phyloP scores from a whole-genome alignment of 306 rosid species.

The Prunus mira region DNA sequence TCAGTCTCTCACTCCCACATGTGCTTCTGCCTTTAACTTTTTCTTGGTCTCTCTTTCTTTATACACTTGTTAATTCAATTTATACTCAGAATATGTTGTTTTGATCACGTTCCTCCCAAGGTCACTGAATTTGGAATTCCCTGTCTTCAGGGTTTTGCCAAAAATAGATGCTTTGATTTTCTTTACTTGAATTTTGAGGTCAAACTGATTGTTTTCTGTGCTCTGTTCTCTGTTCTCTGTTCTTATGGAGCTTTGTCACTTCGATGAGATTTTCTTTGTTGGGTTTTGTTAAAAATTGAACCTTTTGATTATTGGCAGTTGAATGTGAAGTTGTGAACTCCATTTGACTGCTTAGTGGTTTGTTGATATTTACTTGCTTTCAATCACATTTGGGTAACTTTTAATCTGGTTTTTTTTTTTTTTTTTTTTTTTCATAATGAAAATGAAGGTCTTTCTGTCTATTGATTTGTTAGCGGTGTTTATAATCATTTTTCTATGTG shows the following conservation, averaged over 20 bases:
- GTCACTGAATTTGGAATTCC: conserved; percentile 1
- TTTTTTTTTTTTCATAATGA: neutral
- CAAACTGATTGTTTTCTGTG: conserved; percentile 3
- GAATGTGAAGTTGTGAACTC: neutral
- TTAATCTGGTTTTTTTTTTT: conserved; percentile 7
- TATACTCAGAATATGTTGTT: neutral
- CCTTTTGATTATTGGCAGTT: conserved; percentile 7
- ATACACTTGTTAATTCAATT: neutral
- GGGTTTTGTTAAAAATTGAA: conserved; percentile 11
- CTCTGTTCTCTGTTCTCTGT: neutral
- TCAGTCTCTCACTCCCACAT: conserved; percentile 19
- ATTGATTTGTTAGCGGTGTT: conserved; percentile 20
- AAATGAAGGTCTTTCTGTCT: conserved; percentile 36
- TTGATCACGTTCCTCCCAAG: neutral
- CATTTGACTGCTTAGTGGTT: conserved; percentile 1
- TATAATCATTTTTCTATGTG: conserved; percentile 28
- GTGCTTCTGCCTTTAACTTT: conserved; percentile 14
- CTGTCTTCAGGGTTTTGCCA: neutral
- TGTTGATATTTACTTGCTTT: neutral
- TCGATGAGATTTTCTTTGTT: neutral
- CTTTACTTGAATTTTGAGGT: neutral
- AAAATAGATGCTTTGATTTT: neutral
- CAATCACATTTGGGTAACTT: conserved; percentile 9
- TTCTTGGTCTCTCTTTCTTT: conserved; percentile 12
- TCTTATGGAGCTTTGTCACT: neutral